Evolutionary conservation across 345 rosid species (phyloP), one percentile per base, ranked within the genome.

Genomic region (Ceriops tagal): DNA sequence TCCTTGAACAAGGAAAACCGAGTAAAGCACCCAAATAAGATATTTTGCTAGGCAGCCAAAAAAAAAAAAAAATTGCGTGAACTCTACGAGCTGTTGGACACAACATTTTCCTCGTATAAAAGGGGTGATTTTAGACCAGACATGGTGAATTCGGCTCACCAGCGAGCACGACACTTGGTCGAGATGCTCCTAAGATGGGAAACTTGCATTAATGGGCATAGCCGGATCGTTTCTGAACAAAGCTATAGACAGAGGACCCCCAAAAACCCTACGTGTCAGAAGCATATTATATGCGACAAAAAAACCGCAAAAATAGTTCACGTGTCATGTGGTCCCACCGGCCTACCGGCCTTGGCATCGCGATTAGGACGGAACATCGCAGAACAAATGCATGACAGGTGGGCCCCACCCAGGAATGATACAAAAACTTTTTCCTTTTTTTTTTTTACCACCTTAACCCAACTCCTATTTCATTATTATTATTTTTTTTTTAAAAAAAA

Each of bases 211-310:
- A 35, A 73, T 53, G 58, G 43, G 56, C 49, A 31, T 59, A 62
- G 60, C 62, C 68, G 55, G 37, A 58, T 63, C 69, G 6, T 68
- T 67, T 67, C 47, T 18, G 68, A 31, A n/a, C 59, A 63, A 55
- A 55, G 76, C 64, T 5, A 22, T 13, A 26, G 68, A 26, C 39
- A 68, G 11, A 26, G 8, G 20, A 34, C 3, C 65, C 61, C 35
- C 4, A 47, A 53, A 8, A 5, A 56, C 32, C 66, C 58, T 75
- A 73, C 75, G 82, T 67, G 78, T 72, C 72, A 72, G 77, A 67
- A 56, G 34, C 34, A 21, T 28, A 20, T 28, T 30, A 22, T 32
- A 43, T 43, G 0, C 18, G 32, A 47, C 16, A 5, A 13, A 21
- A 21, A 13, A 58, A 20, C 27, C 65, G 52, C 26, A 22, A 16